phyloP scores from a whole-genome alignment of 225 moss, liverwort and hornwort genomes.

The Pleurozium schreberi region DNA sequence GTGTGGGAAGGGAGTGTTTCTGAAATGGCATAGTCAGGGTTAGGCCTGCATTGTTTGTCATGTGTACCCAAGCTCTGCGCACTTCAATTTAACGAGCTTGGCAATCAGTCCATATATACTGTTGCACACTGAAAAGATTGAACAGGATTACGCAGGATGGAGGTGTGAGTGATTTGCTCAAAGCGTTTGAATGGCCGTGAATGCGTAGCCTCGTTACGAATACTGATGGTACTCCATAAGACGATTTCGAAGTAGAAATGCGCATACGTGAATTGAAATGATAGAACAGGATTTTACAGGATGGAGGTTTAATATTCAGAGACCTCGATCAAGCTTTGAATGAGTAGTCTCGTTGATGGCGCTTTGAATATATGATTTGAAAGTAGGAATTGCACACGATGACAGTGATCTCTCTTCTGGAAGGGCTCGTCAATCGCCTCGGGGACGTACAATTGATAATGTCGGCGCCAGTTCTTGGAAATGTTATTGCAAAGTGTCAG shows the following conservation, averaged over 20 bases:
- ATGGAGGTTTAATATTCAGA: neutral
- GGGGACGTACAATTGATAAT: neutral
- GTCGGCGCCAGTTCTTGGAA: neutral
- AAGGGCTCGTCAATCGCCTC: neutral
- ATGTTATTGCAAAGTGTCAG: neutral
- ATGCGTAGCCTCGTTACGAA: neutral
- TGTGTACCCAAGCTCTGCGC: neutral
- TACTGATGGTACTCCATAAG: neutral
- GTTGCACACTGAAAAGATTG: neutral
- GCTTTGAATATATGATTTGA: neutral
- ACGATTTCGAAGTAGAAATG: neutral
- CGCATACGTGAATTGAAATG: neutral
- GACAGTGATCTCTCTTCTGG: neutral
- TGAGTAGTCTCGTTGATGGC: neutral
- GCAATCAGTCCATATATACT: neutral
- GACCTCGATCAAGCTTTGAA: neutral
- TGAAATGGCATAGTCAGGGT: neutral
- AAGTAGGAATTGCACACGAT: neutral
- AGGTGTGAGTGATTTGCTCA: neutral
- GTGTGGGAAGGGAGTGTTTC: constrained; percentile 4
- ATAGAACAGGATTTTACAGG: neutral
- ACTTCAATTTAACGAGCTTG: neutral
- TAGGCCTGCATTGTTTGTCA: neutral
- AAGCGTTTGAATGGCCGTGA: neutral
- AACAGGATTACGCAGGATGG: neutral